Evolutionary conservation across 2,329 filamentous ascomycete species (phyloP).

Genomic region (Claviceps digitariae): DNA sequence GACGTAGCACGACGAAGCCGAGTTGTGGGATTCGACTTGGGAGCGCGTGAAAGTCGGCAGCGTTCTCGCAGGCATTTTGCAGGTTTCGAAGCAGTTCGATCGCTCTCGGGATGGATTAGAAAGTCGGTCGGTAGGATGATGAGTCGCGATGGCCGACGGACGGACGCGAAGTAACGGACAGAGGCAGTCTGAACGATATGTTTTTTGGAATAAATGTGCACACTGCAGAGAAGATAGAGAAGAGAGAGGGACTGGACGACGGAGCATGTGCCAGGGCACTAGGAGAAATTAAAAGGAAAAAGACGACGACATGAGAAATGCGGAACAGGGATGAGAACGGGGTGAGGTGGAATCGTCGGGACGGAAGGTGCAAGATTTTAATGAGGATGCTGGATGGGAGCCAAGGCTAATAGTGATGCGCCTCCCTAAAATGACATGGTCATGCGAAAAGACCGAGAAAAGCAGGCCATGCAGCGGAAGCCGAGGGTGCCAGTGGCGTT

Average conservation of each 20-base stretch:
- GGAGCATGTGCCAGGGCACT: background rate
- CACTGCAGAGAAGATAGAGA: background rate
- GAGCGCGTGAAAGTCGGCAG: slow-evolving; percentile 71
- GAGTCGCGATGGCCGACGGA: background rate
- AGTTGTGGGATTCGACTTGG: slow-evolving; percentile 73
- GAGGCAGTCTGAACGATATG: background rate
- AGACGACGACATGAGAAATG: background rate
- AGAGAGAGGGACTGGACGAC: background rate
- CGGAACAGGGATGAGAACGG: background rate
- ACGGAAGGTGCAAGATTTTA: slow-evolving; percentile 1
- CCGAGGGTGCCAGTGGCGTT: slow-evolving; percentile 3
- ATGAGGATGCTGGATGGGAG: slow-evolving; percentile 2
- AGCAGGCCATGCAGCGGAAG: background rate
- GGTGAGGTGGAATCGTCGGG: background rate
- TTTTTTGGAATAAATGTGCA: background rate
- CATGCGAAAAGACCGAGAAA: background rate
- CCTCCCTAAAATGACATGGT: background rate
- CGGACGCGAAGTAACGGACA: background rate
- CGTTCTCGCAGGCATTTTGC: slow-evolving; percentile 59
- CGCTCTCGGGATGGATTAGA: background rate
- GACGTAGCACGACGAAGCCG: slow-evolving; percentile 77
- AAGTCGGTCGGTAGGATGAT: background rate
- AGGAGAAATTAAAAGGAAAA: background rate
- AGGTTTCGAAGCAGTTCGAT: background rate
- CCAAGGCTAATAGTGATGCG: background rate